Conservation (phyloP, 805 yeast species). For the Saccharomyces kudriavzevii region DNA sequence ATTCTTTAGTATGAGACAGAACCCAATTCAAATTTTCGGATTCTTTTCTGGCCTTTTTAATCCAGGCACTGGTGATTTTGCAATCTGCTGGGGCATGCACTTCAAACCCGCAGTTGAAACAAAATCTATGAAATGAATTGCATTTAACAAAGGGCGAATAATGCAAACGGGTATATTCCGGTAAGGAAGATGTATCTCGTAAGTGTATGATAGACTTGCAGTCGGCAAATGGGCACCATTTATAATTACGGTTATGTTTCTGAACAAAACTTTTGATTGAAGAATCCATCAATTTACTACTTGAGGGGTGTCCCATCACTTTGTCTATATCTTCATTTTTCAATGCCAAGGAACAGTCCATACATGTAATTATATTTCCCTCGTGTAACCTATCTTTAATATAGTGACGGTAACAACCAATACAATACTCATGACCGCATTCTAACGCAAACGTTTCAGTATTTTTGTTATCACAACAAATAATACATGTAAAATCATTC, state of each 20-base stretch:
- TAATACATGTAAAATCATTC: conserved; percentile 42
- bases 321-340: conserved; percentile 35
- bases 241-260: conserved; percentile 39
- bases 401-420: conserved; percentile 58
- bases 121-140: conserved; percentile 57
- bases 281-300: conserved; percentile 27
- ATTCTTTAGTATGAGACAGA: conserved; percentile 69
- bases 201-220: conserved; percentile 53
- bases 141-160: conserved; percentile 65
- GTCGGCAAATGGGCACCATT: conserved; percentile 83
- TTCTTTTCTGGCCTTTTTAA: conserved; percentile 72
- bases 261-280: conserved; percentile 46
- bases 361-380: conserved; percentile 55
- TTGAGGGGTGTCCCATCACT: conserved; percentile 31
- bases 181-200: conserved; percentile 21
- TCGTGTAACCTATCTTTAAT: conserved; percentile 36
- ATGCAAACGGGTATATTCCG: conserved; percentile 23
- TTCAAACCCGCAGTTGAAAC: conserved; percentile 66
- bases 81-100: conserved; percentile 87
- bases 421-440: conserved; percentile 70
- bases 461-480: conserved; percentile 61
- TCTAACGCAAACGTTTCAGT: conserved; percentile 40
- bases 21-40: conserved; percentile 87
- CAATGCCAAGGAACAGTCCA: conserved; percentile 42
- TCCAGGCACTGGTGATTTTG: conserved; percentile 59